Evolutionary conservation across 345 rosid genomes (phyloP).

Genomic region (Dipteronia dyeriana): DNA sequence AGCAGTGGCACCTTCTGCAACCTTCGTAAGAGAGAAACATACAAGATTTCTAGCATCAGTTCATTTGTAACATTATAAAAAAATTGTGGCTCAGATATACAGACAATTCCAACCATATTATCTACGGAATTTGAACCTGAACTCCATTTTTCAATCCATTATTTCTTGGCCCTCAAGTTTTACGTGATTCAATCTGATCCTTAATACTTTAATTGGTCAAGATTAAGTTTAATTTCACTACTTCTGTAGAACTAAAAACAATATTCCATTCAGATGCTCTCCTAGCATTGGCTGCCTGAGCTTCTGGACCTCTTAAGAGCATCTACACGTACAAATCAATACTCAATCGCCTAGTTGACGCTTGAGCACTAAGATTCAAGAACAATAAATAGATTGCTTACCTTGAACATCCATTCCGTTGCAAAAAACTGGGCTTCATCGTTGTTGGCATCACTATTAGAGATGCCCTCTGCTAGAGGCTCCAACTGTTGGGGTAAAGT

Average conservation of each 20-base stretch:
- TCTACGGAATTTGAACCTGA: no score
- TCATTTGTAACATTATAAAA: not conserved
- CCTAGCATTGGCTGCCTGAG: not conserved
- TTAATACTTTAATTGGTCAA: not conserved
- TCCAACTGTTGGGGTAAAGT: conserved; percentile 98
- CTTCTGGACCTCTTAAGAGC: not conserved
- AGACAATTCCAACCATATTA: no score
- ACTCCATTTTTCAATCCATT: no score
- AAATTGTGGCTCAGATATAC: not conserved
- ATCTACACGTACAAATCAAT: not conserved
- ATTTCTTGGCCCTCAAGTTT: not conserved
- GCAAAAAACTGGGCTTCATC: conserved; percentile 95
- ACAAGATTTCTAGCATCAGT: not conserved
- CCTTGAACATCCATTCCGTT: conserved; percentile 99
- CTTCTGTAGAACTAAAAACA: not conserved
- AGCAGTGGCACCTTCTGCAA: conserved; percentile 94
- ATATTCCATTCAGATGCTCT: not conserved
- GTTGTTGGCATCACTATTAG: conserved; percentile 65
- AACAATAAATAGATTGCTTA: conserved; percentile 24
- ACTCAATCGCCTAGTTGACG: no score
- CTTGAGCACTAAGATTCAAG: no score
- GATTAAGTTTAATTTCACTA: not conserved
- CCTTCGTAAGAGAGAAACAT: conserved; percentile 39
- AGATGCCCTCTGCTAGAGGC: conserved; percentile 96
- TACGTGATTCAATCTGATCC: not conserved